Base-by-base conservation (phyloP, 192 early-diverging fungal genomes). In the Allomyces macrogynus region DNA sequence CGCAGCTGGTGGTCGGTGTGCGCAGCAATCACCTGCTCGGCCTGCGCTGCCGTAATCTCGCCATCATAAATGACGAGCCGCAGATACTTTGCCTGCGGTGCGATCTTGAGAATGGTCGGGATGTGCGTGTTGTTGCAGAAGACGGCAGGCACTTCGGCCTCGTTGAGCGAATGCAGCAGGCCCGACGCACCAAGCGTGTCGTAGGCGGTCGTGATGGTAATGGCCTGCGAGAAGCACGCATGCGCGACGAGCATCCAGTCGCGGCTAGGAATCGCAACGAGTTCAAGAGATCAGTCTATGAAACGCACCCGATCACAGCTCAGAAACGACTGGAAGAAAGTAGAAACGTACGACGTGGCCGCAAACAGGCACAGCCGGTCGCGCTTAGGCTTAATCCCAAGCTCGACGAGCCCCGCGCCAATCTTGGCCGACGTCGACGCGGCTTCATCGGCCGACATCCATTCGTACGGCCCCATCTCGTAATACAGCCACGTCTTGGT, bases 401-500 rank as follows among this genome's bases (percentile, higher is more conserved):
- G 79, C 60, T 87, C 71, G 63, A 70, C 67, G 12, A 97, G 74
- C 61, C 90, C 90, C 26, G 81, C 73, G 24, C 91, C 89, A 65
- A 91, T 74, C 25, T 77, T 68, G 26, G 73, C 67, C 9, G 78
- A 68, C 32, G 73, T 70, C 26, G 79, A 71, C 65, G 70, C 73
- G 67, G 81, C 86, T 60, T 94, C 84, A 24, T 71, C 72, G 66
- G 88, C 92, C 62, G 83, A 89, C 68, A 89, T 72, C 83, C 88
- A 97, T 67, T 80, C 66, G 78, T 86, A 95, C n/a, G 68, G 74
- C 16, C 84, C 81, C 65, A 94, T 76, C 72, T 86, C 79, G 70
- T 87, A 88, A 70, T 80, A 90, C 67, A 80, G 88, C 90, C 89
- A 91, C 27, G 65, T 84, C 73, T 96, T 96, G 65, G 72, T 84